Evolutionary conservation across 192 early-diverging fungal species (phyloP).

Genomic region (Entomortierella lignicola): DNA sequence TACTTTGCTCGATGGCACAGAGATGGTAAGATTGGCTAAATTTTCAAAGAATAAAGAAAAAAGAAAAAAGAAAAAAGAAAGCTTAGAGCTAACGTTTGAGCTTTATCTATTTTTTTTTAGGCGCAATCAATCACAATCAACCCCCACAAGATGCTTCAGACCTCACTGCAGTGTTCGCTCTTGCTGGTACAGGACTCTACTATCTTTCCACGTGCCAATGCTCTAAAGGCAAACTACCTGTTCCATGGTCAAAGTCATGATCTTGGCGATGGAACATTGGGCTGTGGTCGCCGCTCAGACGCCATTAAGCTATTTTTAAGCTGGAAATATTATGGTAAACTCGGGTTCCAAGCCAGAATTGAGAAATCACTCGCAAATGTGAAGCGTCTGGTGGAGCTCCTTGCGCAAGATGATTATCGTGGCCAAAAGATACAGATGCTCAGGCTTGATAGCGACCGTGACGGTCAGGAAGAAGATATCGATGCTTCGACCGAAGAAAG

Average conservation of each 20-base stretch:
- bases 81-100: too few relatives aligned
- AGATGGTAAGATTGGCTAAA: constrained; percentile 42
- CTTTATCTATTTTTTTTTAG: too few relatives aligned
- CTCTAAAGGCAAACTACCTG: constrained; percentile 74
- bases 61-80: too few relatives aligned
- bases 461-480: constrained; percentile 3
- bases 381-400: constrained; percentile 52
- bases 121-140: constrained; percentile 79
- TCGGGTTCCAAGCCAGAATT: constrained; percentile 68
- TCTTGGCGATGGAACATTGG: constrained; percentile 81
- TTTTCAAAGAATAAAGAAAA: too few relatives aligned
- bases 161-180: constrained; percentile 83
- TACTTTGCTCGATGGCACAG: constrained; percentile 60
- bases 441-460: constrained; percentile 17
- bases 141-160: constrained; percentile 87
- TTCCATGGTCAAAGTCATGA: constrained; percentile 77
- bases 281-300: constrained; percentile 84
- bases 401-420: constrained; percentile 29
- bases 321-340: constrained; percentile 80
- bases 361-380: constrained; percentile 68
- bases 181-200: constrained; percentile 67
- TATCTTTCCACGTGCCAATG: constrained; percentile 71
- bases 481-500: constrained; percentile 25
- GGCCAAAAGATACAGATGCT: constrained; percentile 60
- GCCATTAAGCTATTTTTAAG: constrained; percentile 82